Evolutionary conservation across 352 stramenopile genomes (phyloP).

Genomic region (Labyrinthula sp.): DNA sequence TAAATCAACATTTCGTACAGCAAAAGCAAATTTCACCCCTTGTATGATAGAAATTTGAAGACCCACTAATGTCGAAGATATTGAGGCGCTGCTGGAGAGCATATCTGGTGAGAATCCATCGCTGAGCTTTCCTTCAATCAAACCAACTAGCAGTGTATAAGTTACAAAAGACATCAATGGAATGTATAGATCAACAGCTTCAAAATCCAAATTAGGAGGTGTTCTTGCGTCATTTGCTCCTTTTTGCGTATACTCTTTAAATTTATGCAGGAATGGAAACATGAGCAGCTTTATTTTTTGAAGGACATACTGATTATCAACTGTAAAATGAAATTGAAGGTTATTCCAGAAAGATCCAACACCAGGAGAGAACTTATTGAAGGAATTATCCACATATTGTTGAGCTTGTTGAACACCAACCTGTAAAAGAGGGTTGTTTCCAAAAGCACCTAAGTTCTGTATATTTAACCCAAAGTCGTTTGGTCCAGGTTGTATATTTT

Average conservation of each 20-base stretch:
- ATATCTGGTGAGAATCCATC: too few species aligned
- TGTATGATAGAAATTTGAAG: too few species aligned
- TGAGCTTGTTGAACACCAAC: too few species aligned
- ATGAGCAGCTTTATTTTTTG: conserved; percentile 46
- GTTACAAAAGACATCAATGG: conserved; percentile 95
- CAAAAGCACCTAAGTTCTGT: too few species aligned
- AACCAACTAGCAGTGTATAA: conserved; percentile 87
- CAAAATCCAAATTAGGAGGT: conserved; percentile 75
- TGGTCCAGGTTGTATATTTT: too few species aligned
- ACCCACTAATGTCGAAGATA: too few species aligned
- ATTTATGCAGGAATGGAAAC: conserved; percentile 54
- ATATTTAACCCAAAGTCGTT: too few species aligned
- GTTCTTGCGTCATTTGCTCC: conserved; percentile 33
- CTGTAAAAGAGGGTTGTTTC: too few species aligned
- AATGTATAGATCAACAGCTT: conserved; percentile 94
- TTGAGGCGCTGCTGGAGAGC: too few species aligned
- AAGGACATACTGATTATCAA: conserved; percentile 33
- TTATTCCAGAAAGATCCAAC: conserved; percentile 24
- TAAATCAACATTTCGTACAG: too few species aligned
- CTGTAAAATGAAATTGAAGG: conserved; percentile 31
- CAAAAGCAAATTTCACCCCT: too few species aligned
- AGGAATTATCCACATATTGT: too few species aligned
- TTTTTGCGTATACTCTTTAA: conserved; percentile 32
- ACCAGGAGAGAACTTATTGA: conserved; percentile 23
- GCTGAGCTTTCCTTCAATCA: conserved; percentile 79